Percentiles rank a stretch among this genome's conserved stretches.
Evolutionary conservation across 306 rosid genomes (phyloP).

Genomic region (Dalbergia oliveri): DNA sequence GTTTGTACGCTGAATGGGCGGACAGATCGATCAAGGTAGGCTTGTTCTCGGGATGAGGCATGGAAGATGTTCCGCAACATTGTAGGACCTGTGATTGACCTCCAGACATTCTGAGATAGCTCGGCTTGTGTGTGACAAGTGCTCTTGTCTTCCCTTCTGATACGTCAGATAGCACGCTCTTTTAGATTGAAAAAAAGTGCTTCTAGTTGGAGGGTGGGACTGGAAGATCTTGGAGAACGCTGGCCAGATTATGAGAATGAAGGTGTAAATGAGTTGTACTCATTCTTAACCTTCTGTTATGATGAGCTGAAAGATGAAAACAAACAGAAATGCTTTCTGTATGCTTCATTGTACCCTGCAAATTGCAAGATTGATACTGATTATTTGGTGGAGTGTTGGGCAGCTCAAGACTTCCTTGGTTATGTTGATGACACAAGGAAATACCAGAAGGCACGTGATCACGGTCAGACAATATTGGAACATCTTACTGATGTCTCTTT

Average conservation of each 20-base stretch:
- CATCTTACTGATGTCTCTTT: constrained; percentile 42
- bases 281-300: constrained; percentile 39
- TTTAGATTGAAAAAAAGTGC: constrained; percentile 23
- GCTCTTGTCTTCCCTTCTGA: constrained; percentile 48
- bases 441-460: constrained; percentile 29
- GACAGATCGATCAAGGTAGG: background rate
- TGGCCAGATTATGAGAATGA: constrained; percentile 34
- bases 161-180: constrained; percentile 39
- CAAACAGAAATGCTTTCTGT: constrained; percentile 45
- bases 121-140: constrained; percentile 31
- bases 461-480: constrained; percentile 33
- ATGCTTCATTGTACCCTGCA: constrained; percentile 41
- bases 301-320: constrained; percentile 28
- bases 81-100: constrained; percentile 1
- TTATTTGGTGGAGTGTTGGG: constrained; percentile 51
- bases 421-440: constrained; percentile 26
- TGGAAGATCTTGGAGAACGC: constrained; percentile 3
- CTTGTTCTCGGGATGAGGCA: constrained; percentile 30
- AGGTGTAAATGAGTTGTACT: constrained; percentile 42
- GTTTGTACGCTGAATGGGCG: background rate
- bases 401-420: constrained; percentile 43
- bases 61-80: constrained; percentile 44
- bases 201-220: constrained; percentile 36
- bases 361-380: constrained; percentile 38
- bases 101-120: constrained; percentile 34